Evolutionary conservation across 495 filamentous ascomycete genomes (phyloP).

Genomic region (Elasticomyces elasticus): DNA sequence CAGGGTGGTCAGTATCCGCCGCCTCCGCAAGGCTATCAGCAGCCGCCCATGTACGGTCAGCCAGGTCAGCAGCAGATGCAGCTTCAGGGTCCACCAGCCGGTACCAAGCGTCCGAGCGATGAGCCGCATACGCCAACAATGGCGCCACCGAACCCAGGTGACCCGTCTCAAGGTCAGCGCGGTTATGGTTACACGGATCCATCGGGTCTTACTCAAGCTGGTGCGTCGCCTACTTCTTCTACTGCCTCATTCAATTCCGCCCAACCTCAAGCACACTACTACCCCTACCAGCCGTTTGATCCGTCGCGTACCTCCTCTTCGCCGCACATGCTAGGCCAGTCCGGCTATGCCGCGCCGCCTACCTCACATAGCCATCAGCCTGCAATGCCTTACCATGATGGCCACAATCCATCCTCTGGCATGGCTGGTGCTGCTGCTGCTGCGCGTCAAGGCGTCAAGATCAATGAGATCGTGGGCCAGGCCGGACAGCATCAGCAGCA

Average conservation of each 20-base stretch:
- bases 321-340: slow-evolving; percentile 26
- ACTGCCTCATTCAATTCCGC: slow-evolving; percentile 27
- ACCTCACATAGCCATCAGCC: slow-evolving; percentile 1
- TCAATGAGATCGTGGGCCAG: slow-evolving; percentile 10
- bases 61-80: slow-evolving; percentile 19
- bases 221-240: slow-evolving; percentile 32
- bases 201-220: slow-evolving; percentile 27
- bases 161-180: slow-evolving; percentile 20
- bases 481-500: slow-evolving; percentile 22
- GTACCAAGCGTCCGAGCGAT: slow-evolving; percentile 28
- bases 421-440: slow-evolving; percentile 1
- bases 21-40: slow-evolving; percentile 14
- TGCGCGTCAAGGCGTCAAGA: slow-evolving; percentile 12
- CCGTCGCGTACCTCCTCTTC: slow-evolving; percentile 29
- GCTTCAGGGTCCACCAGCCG: slow-evolving; percentile 5
- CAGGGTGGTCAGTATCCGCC: slow-evolving; percentile 6
- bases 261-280: slow-evolving; percentile 25
- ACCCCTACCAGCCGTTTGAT: slow-evolving; percentile 26
- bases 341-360: slow-evolving; percentile 20
- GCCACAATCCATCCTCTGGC: slow-evolving; percentile 10
- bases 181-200: slow-evolving; percentile 30
- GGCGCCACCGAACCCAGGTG: slow-evolving; percentile 32
- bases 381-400: slow-evolving; percentile 8
- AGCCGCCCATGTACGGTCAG: slow-evolving; percentile 21
- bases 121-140: slow-evolving; percentile 35